These are phyloP conservation scores for Scleroderma bovista DNA, from an alignment of 768 basidiomycete genomes.

Conservation along the genomic window DNA sequence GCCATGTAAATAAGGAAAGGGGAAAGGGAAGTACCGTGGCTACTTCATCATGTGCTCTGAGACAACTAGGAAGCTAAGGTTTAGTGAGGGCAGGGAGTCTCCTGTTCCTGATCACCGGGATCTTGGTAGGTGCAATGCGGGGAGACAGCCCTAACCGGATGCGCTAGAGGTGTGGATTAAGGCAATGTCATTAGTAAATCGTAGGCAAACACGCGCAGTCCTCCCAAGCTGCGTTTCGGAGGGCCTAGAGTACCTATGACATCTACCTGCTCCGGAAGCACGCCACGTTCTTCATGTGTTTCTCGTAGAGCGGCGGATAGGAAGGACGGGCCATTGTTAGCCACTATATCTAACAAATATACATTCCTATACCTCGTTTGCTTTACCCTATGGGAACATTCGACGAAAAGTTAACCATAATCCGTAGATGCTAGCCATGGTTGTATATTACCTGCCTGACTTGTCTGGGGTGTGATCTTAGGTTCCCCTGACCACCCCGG, in stretches of 20 bases:
- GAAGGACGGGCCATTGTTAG: slow-evolving; percentile 37
- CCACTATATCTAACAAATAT: not conserved
- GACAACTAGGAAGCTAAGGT: slow-evolving; percentile 43
- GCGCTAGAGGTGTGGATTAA: not conserved
- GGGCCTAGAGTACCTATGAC: slow-evolving; percentile 63
- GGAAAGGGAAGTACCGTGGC: slow-evolving; percentile 69
- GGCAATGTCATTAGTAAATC: slow-evolving; percentile 40
- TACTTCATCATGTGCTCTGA: slow-evolving; percentile 65
- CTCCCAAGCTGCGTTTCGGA: slow-evolving; percentile 50
- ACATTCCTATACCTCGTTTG: slow-evolving; percentile 48
- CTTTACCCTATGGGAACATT: no score
- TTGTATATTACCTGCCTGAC: slow-evolving; percentile 54
- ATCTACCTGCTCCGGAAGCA: slow-evolving; percentile 54
- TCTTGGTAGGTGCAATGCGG: slow-evolving; percentile 15
- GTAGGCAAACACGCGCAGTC: slow-evolving; percentile 69
- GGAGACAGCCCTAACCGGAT: slow-evolving; percentile 35
- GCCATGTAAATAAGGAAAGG: slow-evolving; percentile 43
- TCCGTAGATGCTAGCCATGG: not conserved
- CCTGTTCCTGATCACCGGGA: slow-evolving; percentile 18
- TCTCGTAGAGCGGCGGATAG: slow-evolving; percentile 62
- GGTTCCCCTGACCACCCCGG: slow-evolving; percentile 66
- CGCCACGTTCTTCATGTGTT: slow-evolving; percentile 68
- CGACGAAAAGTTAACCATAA: not conserved
- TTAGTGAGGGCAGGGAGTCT: slow-evolving; percentile 58
- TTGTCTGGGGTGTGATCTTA: slow-evolving; percentile 75